Percentiles rank a stretch among this genome's conserved stretches.
phyloP scores from a whole-genome alignment of 441 rosid genomes.

The Manihot esculenta region DNA sequence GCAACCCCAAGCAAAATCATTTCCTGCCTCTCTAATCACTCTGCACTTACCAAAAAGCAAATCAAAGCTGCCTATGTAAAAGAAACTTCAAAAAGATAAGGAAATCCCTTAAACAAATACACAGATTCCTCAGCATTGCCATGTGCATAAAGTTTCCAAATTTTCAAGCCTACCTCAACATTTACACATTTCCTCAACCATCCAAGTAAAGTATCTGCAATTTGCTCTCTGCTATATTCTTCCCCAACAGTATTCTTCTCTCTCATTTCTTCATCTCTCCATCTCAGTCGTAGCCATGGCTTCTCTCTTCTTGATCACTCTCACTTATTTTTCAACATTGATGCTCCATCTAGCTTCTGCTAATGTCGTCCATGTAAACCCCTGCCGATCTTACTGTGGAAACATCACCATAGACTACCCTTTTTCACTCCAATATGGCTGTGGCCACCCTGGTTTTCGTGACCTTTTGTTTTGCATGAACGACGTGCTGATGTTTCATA shows the following conservation, averaged over 20 bases:
- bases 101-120: neutral
- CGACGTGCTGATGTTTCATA: slow-evolving; percentile 80
- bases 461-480: slow-evolving; percentile 82
- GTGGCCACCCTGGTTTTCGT: slow-evolving; percentile 84
- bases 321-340: slow-evolving; percentile 11
- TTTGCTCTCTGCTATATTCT: neutral
- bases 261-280: neutral
- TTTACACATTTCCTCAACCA: slow-evolving; percentile 12
- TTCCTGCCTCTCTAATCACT: neutral
- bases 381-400: slow-evolving; percentile 77
- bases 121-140: slow-evolving; percentile 28
- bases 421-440: slow-evolving; percentile 63
- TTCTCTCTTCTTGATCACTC: slow-evolving; percentile 17
- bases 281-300: slow-evolving; percentile 23
- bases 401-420: slow-evolving; percentile 80
- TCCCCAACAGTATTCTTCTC: neutral
- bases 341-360: slow-evolving; percentile 9
- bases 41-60: neutral
- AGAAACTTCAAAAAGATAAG: neutral
- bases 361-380: slow-evolving; percentile 10
- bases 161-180: neutral
- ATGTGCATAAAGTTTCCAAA: slow-evolving; percentile 34
- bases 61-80: no score
- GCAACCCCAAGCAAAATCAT: slow-evolving; percentile 25
- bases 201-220: slow-evolving; percentile 42